Evolutionary conservation across 148 eudicot species (phyloP).

Genomic region (Amaranthus cruentus): DNA sequence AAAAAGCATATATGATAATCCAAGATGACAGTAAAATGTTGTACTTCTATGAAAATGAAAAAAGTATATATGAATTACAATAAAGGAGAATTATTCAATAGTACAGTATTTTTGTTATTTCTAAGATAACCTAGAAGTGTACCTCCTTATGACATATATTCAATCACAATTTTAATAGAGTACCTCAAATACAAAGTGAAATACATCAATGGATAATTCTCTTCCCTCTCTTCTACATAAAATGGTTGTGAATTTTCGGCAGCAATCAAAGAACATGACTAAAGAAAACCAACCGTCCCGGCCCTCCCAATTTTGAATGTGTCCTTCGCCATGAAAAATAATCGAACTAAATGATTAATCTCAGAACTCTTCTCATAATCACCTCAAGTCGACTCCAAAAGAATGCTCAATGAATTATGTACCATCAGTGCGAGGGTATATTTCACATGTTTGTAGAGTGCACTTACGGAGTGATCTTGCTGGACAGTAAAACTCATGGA

Average conservation of each 20-base stretch:
- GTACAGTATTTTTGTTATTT: neutral
- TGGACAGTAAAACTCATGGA: constrained; percentile 23
- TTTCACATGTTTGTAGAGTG: neutral
- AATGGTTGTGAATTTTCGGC: neutral
- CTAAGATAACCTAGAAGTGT: neutral
- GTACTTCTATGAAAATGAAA: too few species aligned
- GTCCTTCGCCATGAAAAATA: neutral
- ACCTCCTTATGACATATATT: neutral
- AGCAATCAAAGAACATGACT: neutral
- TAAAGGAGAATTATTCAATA: neutral
- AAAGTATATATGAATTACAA: too few species aligned
- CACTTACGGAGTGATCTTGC: neutral
- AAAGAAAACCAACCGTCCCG: neutral
- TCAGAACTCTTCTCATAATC: neutral
- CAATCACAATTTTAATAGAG: neutral
- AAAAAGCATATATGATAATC: neutral
- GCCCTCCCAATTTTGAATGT: neutral
- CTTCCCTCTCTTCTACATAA: neutral
- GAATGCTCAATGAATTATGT: constrained; percentile 4
- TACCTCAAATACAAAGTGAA: neutral
- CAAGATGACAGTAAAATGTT: too few species aligned
- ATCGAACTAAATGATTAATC: constrained; percentile 2
- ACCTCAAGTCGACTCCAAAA: neutral
- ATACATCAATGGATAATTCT: neutral
- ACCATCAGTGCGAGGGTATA: constrained; percentile 1